Evolutionary conservation across 179 eudicot species (phyloP), one percentile per base, ranked within the genome.

Genomic region (Spinacia oleracea): DNA sequence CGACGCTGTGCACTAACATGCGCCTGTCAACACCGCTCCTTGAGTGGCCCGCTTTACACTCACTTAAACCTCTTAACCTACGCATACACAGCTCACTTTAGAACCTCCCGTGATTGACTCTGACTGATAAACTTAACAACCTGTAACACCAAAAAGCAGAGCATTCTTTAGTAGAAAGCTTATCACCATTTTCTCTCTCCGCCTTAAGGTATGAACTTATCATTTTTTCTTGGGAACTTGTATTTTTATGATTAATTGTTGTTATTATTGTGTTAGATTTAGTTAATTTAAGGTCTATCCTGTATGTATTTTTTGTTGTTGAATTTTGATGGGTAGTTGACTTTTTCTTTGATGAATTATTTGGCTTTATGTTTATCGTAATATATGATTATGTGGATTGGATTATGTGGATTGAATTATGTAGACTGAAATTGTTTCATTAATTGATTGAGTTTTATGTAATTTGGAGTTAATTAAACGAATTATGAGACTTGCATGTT

Each of bases 251-350:
- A 4, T 38, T 8, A 16, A 16, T 48, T 38, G 15, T 23, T 79
- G 25, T 34, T 77, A 23, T 60, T 62, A 6, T 4, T 42, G 40
- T 18, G 29, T 48, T 9, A n/a, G 1, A 0, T 10, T 38, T 14
- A 38, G 16, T 64, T 74, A 56, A 20, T 2, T 32, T 31, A n/a
- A n/a, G 32, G 5, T 70, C 72, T n/a, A 34, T 35, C 53, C 55
- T 72, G 3, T 45, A 3, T 79, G 71, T 46, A 48, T 45, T 46
- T 74, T 46, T 55, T 20, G 71, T 20, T 58, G 29, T 50, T 79
- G 29, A 72, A 71, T 71, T 76, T 79, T 72, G 64, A 63, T 83
- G 80, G 77, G 75, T 15, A 64, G 38, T 79, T 76, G 66, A 55
- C 31, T 79, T 82, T 48, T 78, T 32, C 32, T 53, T 38, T 38